These are phyloP conservation scores for Acacia confusa DNA, from an alignment of 306 rosid species.

Conservation along the genomic window DNA sequence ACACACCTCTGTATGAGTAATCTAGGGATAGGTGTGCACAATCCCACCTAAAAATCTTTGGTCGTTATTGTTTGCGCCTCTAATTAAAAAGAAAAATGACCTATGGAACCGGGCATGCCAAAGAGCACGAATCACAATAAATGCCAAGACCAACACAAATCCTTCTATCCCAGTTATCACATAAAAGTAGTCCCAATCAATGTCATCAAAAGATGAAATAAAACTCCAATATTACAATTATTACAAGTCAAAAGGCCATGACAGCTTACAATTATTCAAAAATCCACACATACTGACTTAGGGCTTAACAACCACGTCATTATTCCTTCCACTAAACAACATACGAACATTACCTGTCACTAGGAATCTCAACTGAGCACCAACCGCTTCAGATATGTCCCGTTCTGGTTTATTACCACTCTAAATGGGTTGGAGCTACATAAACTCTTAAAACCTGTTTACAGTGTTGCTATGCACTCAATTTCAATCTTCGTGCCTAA, in stretches of 20 bases:
- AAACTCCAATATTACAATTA: not conserved
- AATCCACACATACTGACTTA: not conserved
- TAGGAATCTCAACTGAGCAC: not conserved
- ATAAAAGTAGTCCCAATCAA: not conserved
- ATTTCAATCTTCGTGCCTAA: slow-evolving; percentile 93
- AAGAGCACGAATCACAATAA: not conserved
- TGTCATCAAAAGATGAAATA: not conserved
- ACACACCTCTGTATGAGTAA: too few species aligned
- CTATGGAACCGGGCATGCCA: too few species aligned
- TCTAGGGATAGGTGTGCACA: too few species aligned
- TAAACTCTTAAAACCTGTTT: slow-evolving; percentile 10
- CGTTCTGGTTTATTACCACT: slow-evolving; percentile 33
- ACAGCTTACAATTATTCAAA: not conserved
- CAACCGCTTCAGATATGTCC: not conserved
- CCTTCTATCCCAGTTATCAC: not conserved
- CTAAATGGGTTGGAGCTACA: not conserved
- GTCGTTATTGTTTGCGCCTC: too few species aligned
- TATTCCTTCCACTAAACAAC: not conserved
- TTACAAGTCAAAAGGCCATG: not conserved
- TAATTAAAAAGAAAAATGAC: too few species aligned
- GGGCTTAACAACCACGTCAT: too few species aligned
- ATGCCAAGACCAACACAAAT: not conserved
- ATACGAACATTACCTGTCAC: not conserved
- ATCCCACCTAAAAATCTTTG: too few species aligned
- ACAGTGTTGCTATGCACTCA: slow-evolving; percentile 84